Conservation (phyloP, 768 basidiomycete genomes). For the Phanerochaete sordida region DNA sequence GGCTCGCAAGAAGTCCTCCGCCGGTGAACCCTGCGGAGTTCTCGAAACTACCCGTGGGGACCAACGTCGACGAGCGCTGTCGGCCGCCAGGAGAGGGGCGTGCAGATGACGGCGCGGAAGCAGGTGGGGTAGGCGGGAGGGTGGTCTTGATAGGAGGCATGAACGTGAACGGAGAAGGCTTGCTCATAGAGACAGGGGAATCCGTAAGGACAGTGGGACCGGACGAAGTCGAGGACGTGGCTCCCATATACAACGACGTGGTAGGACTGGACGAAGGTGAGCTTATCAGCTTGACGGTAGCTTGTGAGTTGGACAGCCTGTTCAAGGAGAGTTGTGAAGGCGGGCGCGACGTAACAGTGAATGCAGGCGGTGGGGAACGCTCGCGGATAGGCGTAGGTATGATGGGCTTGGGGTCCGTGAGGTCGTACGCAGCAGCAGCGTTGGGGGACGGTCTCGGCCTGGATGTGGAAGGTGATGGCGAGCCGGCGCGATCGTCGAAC, state of each 20-base stretch:
- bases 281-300: constrained; percentile 7
- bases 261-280: constrained; percentile 9
- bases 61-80: constrained; percentile 16
- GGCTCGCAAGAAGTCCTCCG: constrained; percentile 18
- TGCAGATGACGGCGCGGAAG: neutral
- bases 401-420: constrained; percentile 24
- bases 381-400: constrained; percentile 29
- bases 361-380: constrained; percentile 28
- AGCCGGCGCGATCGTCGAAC: neutral
- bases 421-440: constrained; percentile 22
- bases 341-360: constrained; percentile 34
- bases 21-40: constrained; percentile 23
- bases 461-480: constrained; percentile 13
- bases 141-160: neutral
- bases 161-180: neutral
- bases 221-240: neutral
- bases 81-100: neutral
- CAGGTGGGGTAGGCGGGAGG: neutral
- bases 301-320: constrained; percentile 5
- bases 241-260: neutral
- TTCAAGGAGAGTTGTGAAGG: constrained; percentile 23
- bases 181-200: neutral
- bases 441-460: constrained; percentile 22
- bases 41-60: constrained; percentile 11
- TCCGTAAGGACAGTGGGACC: neutral